Percentiles rank a stretch among this genome's conserved stretches.
Conservation (phyloP, 2,329 filamentous ascomycete genomes). For the Magnaporthiopsis incrustans region DNA sequence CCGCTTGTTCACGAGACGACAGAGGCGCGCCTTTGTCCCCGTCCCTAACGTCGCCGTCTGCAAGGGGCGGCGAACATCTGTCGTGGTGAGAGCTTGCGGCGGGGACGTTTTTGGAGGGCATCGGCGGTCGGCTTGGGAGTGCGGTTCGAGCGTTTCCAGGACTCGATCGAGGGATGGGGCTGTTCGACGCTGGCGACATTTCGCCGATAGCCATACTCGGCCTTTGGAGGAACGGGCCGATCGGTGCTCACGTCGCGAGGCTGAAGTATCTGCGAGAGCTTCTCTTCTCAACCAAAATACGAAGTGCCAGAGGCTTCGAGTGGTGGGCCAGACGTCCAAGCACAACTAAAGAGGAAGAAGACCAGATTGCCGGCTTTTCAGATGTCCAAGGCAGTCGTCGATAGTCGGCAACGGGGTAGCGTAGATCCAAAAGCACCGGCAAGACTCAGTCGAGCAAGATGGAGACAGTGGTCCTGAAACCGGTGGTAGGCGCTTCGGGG, state of each 20-base stretch:
- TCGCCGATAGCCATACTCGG: constrained; percentile 12
- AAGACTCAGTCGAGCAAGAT: background rate
- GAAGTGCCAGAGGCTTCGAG: background rate
- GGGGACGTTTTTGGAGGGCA: constrained; percentile 13
- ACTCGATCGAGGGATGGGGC: constrained; percentile 9
- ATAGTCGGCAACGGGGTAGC: background rate
- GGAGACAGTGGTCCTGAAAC: too few relatives aligned
- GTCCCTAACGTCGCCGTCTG: constrained; percentile 14
- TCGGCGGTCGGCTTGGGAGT: constrained; percentile 18
- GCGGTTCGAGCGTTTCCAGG: constrained; percentile 13
- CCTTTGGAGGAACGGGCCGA: background rate
- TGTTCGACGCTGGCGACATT: constrained; percentile 7
- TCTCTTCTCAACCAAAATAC: too few relatives aligned
- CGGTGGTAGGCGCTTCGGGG: background rate
- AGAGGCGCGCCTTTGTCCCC: constrained; percentile 9
- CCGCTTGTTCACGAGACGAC: constrained; percentile 8
- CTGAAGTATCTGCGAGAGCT: too few relatives aligned
- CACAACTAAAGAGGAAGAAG: background rate
- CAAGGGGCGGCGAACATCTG: constrained; percentile 17
- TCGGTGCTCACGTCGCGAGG: too few relatives aligned
- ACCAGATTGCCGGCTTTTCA: background rate
- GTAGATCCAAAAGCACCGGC: background rate
- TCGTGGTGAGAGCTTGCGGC: constrained; percentile 9
- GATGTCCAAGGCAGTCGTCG: background rate
- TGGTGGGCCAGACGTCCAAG: background rate